phyloP scores from a whole-genome alignment of 108 stramenopile genomes.

The Cyclotella atomus region DNA sequence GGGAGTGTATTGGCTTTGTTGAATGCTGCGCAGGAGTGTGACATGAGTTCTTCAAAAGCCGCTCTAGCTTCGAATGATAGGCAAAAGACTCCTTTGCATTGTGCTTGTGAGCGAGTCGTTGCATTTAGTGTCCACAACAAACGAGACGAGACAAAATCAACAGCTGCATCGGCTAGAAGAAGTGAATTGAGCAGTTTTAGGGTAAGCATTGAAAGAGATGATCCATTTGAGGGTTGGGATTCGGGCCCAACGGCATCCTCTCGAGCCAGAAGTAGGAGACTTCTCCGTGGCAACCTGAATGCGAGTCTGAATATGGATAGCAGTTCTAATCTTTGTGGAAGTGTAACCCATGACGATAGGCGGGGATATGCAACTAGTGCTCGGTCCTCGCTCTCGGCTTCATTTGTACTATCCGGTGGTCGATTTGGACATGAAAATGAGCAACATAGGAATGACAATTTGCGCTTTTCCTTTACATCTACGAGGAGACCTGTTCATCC shows the following conservation, averaged over 20 bases:
- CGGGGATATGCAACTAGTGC: conserved; percentile 16
- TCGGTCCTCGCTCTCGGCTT: conserved; percentile 35
- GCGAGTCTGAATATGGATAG: too few species aligned
- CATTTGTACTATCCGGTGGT: not conserved
- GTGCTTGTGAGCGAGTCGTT: conserved; percentile 35
- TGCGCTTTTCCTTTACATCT: conserved; percentile 23
- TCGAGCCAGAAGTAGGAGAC: not conserved
- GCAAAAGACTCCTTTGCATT: conserved; percentile 29
- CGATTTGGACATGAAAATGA: not conserved
- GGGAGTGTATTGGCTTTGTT: conserved; percentile 31
- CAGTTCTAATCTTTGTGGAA: conserved; percentile 11
- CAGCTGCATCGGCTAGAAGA: not conserved
- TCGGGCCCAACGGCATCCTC: not conserved
- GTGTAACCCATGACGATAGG: not conserved
- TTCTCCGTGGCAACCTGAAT: too few species aligned
- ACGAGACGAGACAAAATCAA: not conserved
- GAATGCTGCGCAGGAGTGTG: not conserved
- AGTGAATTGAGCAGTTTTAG: conserved; percentile 2
- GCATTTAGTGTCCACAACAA: conserved; percentile 15
- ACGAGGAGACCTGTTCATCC: conserved; percentile 32
- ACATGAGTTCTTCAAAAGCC: too few species aligned
- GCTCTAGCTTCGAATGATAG: conserved; percentile 23
- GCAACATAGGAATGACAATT: not conserved
- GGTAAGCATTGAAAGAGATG: conserved; percentile 22
- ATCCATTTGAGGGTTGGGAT: conserved; percentile 12